A percentile compares a stretch with the other conserved stretches of the same genome.
Evolutionary conservation across 2,329 filamentous ascomycete species (phyloP).

Genomic region (Calonectria naviculata): DNA sequence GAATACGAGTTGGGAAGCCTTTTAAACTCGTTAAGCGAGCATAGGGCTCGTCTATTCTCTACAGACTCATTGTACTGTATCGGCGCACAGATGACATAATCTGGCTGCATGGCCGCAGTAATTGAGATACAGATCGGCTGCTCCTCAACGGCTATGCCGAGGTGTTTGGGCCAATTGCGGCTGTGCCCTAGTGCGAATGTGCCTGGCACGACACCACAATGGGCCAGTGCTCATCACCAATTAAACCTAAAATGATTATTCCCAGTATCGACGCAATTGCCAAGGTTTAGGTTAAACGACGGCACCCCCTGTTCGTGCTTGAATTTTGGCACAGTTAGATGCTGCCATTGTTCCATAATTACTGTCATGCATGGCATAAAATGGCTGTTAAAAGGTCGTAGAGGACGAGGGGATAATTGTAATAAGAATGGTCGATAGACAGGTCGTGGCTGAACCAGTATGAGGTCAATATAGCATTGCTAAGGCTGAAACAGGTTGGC

Average conservation of each 20-base stretch:
- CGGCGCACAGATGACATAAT: background rate
- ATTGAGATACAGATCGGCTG: background rate
- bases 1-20: background rate
- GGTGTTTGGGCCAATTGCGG: background rate
- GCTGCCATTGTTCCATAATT: background rate
- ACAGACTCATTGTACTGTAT: background rate
- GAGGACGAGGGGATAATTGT: background rate
- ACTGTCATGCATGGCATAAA: background rate
- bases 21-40: background rate
- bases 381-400: background rate
- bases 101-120: background rate
- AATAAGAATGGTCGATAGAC: background rate
- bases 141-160: background rate
- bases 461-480: background rate
- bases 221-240: background rate
- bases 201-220: background rate
- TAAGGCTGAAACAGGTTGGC: background rate
- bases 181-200: background rate
- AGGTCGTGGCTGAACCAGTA: background rate
- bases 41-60: background rate
- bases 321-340: background rate
- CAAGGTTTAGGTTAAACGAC: background rate
- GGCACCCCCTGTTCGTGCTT: background rate
- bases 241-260: background rate
- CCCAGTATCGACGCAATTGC: background rate